Conservation (phyloP, 495 filamentous ascomycete genomes). For the Hyaloscypha hepaticicola region DNA sequence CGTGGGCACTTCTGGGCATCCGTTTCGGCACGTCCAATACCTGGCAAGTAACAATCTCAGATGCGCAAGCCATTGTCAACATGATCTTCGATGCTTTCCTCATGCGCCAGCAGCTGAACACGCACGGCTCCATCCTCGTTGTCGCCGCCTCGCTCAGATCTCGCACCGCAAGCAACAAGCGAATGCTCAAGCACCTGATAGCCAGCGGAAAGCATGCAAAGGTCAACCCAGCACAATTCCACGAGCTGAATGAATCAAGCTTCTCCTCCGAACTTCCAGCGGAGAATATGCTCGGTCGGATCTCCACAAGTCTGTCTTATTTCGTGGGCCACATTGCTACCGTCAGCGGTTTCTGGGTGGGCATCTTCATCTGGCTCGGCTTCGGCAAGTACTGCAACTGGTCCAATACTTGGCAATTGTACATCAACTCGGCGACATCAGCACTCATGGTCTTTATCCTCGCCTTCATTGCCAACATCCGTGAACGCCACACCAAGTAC, state of each 20-base stretch:
- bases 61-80: conserved; percentile 40
- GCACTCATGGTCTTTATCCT: conserved; percentile 40
- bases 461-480: conserved; percentile 41
- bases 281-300: conserved; percentile 32
- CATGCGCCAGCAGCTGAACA: conserved; percentile 42
- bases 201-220: conserved; percentile 19
- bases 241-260: conserved; percentile 19
- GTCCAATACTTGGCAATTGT: conserved; percentile 41
- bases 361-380: conserved; percentile 41
- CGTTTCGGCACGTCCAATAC: conserved; percentile 32
- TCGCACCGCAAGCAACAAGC: too few species aligned
- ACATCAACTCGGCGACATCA: conserved; percentile 44
- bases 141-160: conserved; percentile 32
- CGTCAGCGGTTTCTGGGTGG: conserved; percentile 36
- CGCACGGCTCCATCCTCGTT: conserved; percentile 31
- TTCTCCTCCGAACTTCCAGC: conserved; percentile 26
- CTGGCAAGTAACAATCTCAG: conserved; percentile 41
- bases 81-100: conserved; percentile 42
- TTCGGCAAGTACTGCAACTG: conserved; percentile 36
- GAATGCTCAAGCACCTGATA: conserved; percentile 26
- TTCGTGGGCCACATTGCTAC: conserved; percentile 37
- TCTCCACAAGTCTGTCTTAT: conserved; percentile 30
- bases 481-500: conserved; percentile 39
- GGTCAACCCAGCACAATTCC: conserved; percentile 17
- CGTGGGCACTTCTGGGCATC: conserved; percentile 36